Conservation (phyloP, 495 filamentous ascomycete genomes). For the Tuber calosporum region DNA sequence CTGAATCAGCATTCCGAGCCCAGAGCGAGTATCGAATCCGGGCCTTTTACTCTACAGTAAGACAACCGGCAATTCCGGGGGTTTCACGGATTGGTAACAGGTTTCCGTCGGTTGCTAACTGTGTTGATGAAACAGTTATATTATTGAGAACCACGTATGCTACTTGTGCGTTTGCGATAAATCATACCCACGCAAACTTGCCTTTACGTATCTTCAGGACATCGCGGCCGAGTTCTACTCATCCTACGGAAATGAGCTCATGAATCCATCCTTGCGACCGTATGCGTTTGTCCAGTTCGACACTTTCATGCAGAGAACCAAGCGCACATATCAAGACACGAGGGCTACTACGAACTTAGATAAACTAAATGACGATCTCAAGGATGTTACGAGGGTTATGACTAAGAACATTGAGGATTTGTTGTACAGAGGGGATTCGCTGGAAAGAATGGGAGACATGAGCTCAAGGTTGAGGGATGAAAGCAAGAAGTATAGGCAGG, state of each 20-base stretch:
- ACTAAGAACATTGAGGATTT: conserved; percentile 99
- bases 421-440: conserved; percentile 84
- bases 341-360: conserved; percentile 82
- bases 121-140: conserved; percentile 55
- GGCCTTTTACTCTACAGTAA: conserved; percentile 79
- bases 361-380: conserved; percentile 86
- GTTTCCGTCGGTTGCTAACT: conserved; percentile 4
- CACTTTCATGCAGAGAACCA: conserved; percentile 88
- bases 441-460: conserved; percentile 97
- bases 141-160: conserved; percentile 70
- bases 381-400: conserved; percentile 98
- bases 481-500: conserved; percentile 83
- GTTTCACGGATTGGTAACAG: not conserved
- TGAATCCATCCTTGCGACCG: conserved; percentile 67
- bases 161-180: conserved; percentile 90
- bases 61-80: conserved; percentile 33
- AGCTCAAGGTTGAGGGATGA: conserved; percentile 79
- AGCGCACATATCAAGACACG: conserved; percentile 87
- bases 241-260: conserved; percentile 68
- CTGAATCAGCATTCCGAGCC: conserved; percentile 80
- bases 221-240: conserved; percentile 83
- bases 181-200: conserved; percentile 94
- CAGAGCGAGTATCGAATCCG: conserved; percentile 86
- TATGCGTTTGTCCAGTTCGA: conserved; percentile 98
- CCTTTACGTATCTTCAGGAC: conserved; percentile 96